Percentiles rank a stretch among this genome's conserved stretches.
These are phyloP conservation scores for Cutaneotrichosporon curvatum DNA, from an alignment of 1,284 basidiomycete species.

Conservation along the genomic window DNA sequence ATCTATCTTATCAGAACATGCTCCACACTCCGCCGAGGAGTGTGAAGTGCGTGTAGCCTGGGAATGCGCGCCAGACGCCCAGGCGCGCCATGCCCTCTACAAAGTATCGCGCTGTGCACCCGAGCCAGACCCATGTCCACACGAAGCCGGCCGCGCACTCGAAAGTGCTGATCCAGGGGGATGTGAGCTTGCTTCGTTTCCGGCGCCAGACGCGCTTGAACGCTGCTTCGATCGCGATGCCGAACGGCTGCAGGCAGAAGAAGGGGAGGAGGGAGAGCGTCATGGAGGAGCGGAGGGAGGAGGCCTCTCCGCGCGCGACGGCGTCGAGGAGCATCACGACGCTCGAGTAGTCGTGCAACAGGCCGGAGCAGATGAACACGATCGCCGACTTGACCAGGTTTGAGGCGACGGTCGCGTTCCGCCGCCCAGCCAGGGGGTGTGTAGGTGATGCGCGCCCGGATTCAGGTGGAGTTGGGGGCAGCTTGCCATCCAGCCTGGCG, in stretches of 20 bases:
- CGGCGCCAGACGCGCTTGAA: neutral
- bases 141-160: constrained; percentile 33
- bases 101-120: constrained; percentile 34
- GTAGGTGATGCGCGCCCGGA: constrained; percentile 25
- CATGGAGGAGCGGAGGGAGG: neutral
- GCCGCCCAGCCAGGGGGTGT: constrained; percentile 12
- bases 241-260: constrained; percentile 37
- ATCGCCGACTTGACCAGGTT: constrained; percentile 38
- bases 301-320: constrained; percentile 7
- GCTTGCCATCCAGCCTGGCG: too few relatives aligned
- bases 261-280: constrained; percentile 28
- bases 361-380: constrained; percentile 35
- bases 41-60: neutral
- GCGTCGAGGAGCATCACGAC: constrained; percentile 22
- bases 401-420: constrained; percentile 8
- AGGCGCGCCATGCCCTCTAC: constrained; percentile 28
- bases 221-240: constrained; percentile 26
- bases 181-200: neutral
- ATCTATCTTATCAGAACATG: neutral
- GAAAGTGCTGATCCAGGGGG: neutral
- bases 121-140: constrained; percentile 40
- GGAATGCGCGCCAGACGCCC: constrained; percentile 21
- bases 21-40: constrained; percentile 5
- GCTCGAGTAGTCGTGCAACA: constrained; percentile 33
- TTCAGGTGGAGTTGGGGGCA: neutral